Conservation (phyloP, 805 yeast genomes). For the Maudiozyma turicensis region DNA sequence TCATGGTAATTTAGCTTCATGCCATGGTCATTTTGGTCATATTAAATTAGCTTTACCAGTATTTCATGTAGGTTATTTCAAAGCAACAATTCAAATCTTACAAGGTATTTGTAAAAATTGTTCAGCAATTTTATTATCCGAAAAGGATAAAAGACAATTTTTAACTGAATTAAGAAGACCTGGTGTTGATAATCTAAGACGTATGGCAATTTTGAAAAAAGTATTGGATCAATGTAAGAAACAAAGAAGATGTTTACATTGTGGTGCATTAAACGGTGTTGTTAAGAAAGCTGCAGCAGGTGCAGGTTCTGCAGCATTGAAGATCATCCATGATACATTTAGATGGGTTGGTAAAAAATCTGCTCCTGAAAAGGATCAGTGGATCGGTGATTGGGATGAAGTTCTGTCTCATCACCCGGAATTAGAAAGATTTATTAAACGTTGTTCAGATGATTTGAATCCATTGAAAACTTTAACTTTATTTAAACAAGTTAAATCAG, state of each 20-base stretch:
- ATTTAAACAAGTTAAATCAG: conserved; percentile 75
- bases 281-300: conserved; percentile 94
- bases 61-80: conserved; percentile 95
- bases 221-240: conserved; percentile 89
- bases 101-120: conserved; percentile 91
- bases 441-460: conserved; percentile 88
- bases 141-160: conserved; percentile 57
- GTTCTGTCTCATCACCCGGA: conserved; percentile 76
- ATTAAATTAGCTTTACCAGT: conserved; percentile 88
- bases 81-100: conserved; percentile 75
- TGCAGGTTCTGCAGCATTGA: conserved; percentile 85
- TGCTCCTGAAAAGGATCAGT: conserved; percentile 71
- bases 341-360: conserved; percentile 90
- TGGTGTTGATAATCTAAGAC: conserved; percentile 76
- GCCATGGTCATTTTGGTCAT: conserved; percentile 99
- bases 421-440: conserved; percentile 71
- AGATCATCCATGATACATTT: conserved; percentile 90
- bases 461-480: conserved; percentile 82
- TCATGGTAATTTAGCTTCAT: conserved; percentile 81
- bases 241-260: conserved; percentile 79
- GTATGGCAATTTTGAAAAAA: conserved; percentile 80
- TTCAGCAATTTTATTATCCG: conserved; percentile 67
- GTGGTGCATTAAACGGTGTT: conserved; percentile 90
- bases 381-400: conserved; percentile 80
- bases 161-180: conserved; percentile 77